Evolutionary conservation across 1,284 basidiomycete species (phyloP), one percentile per base, ranked within the genome.

Genomic region (Pseudozyma tsukubaensis): DNA sequence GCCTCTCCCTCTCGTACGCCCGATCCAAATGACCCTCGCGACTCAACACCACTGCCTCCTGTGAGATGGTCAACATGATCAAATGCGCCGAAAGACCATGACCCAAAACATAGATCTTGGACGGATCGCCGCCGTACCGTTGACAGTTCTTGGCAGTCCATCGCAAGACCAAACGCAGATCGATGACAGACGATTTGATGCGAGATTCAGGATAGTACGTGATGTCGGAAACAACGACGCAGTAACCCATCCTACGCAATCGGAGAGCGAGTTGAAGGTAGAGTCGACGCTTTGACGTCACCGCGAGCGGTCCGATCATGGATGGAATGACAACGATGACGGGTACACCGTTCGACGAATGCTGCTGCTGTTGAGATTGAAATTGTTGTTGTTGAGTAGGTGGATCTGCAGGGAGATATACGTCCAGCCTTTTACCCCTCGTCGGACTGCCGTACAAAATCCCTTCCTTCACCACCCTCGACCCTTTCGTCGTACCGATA

Each of bases 1-100:
- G 63, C 19, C 64, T 48, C 48, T 75, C 59, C 2, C 64, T 32
- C 50, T 72, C 69, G 35, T 76, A 76, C 9, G 69, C 73, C 0
- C 73, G 50, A 50, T 76, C 69, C 45, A 76, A 48, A 49, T 72
- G 69, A 0, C 68, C 73, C 32, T 76, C 73, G 6, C 73, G 58
- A 49, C 80, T 80, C 4, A 81, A 71, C 21, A 85, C 83, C 16
- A 85, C 82, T n/a, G 85, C 84, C 58, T 84, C 81, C 50, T 86
- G 84, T 6, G 83, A 74, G 9, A 85, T 61, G 4, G 85, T 84
- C 65, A 85, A 78, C 64, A 86, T 74, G 12, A 82, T 80, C 18
- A 86, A 68, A 60, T 86, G 84, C 24, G 83, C 84, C 18, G 82
- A 84, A 13, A 84, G 62, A 4, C 86, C 85, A 50, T 86, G 85